phyloP scores from a whole-genome alignment of 768 basidiomycete species.

The Suillus variegatus region DNA sequence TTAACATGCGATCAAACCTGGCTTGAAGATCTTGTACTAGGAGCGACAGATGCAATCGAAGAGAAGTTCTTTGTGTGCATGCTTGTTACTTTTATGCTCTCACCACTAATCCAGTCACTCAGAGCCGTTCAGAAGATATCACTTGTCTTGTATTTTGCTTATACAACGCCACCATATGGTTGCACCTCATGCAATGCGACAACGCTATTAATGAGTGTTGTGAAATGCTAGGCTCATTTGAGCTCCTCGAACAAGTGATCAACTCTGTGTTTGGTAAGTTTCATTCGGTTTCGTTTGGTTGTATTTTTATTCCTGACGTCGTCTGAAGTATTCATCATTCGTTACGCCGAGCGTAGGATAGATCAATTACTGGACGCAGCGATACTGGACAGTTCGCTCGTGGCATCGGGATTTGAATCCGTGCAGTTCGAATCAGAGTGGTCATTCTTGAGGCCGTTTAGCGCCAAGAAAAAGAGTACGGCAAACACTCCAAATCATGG shows the following conservation, averaged over 20 bases:
- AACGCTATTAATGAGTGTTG: slow-evolving; percentile 76
- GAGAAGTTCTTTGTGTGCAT: slow-evolving; percentile 83
- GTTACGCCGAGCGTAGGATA: slow-evolving; percentile 86
- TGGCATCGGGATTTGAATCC: slow-evolving; percentile 75
- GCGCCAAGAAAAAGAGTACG: slow-evolving; percentile 54
- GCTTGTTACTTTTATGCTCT: slow-evolving; percentile 5
- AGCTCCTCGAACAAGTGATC: slow-evolving; percentile 87
- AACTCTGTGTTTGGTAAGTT: slow-evolving; percentile 89
- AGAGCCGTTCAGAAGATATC: slow-evolving; percentile 86
- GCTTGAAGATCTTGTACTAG: slow-evolving; percentile 90
- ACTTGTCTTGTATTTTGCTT: slow-evolving; percentile 92
- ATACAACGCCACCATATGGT: slow-evolving; percentile 86
- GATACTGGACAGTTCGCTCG: slow-evolving; percentile 78
- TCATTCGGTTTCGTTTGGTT: slow-evolving; percentile 5
- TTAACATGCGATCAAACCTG: slow-evolving; percentile 87
- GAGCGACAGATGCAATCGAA: slow-evolving; percentile 91
- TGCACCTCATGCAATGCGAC: slow-evolving; percentile 90
- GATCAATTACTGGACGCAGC: slow-evolving; percentile 83
- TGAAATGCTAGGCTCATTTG: slow-evolving; percentile 81
- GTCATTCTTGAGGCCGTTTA: slow-evolving; percentile 82
- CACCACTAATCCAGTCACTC: slow-evolving; percentile 17
- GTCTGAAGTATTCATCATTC: slow-evolving; percentile 85
- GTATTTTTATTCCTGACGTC: slow-evolving; percentile 11
- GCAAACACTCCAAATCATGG: slow-evolving; percentile 29
- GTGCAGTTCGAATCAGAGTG: slow-evolving; percentile 97